Base-by-base conservation (phyloP, 495 filamentous ascomycete genomes). In the Platismatia glauca region DNA sequence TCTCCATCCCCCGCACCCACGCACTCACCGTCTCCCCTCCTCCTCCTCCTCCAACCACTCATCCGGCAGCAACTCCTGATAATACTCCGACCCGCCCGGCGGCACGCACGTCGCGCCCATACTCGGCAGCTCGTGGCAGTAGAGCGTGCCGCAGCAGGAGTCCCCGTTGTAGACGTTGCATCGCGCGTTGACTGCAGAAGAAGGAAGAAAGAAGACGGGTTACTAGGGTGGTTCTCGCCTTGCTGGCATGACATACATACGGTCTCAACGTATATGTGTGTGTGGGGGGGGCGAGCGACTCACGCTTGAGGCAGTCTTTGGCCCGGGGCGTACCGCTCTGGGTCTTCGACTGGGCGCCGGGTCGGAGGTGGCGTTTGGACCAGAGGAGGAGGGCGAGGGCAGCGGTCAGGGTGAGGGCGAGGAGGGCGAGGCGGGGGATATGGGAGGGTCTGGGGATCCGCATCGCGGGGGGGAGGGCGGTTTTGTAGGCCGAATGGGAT, bases 91-190 rank as follows among this genome's bases (percentile, higher is more conserved):
- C 27, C 48, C 24, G 0, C 48, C 48, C 6, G 48, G 24, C 0
- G 27, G 13, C 48, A 58, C 34, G n/a, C 56, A 58, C 1, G 56
- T 58, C 6, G 56, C 56, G 11, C 35, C 39, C 22, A 43, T 41
- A 16, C 37, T 58, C n/a, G 56, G 56, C 22, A 58, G 24, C 13
- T 58, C 56, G 13, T 58, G 35, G n/a, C 56, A 58, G 22, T 58
- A 41, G 35, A 58, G 37, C 9, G 29, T 31, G 13, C 37, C 37
- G 27, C 56, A 58, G 22, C 56, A 58, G 24, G 16, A n/a, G 31
- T 58, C 56, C 0, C 56, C 56, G 56, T 58, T 58, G 56, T 58
- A 58, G 22, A 58, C 35, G 43, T 58, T 58, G 56, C 56, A 58
- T 31, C 34, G 31, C 5, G 56, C 56, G 34, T 58, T 29, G 37